Evolutionary conservation across 768 basidiomycete genomes (phyloP), one percentile per base, ranked within the genome.

Genomic region (Russula compacta): DNA sequence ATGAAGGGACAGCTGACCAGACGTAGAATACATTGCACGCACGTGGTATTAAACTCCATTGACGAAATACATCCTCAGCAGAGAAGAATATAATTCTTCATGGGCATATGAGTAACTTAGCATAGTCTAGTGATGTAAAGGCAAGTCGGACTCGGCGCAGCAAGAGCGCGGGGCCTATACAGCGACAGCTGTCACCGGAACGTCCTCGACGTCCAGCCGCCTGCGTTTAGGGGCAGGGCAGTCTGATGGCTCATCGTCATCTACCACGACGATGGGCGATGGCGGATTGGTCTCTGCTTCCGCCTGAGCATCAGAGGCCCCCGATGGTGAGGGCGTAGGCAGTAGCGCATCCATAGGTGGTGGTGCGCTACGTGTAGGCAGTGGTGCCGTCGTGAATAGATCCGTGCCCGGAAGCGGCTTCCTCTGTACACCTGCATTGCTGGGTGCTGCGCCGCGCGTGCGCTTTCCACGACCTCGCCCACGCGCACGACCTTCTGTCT

Each of bases 181-280:
- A 38, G 53, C 49, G 32, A 64, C 63, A 35, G 56, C 53, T 19
- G 58, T 43, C 12, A 38, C 56, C 10, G 56, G 39, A 24, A 43
- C 35, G 24, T 48, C 61, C 52, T 61, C 55, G 8, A 63, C 65
- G 29, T 66, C 71, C 42, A 78, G 63, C 57, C 71, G 71, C 67
- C 86, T 78, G 64, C 80, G 80, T 73, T 87, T 89, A 55, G 74
- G 69, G 33, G 73, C 77, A 47, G 84, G 83, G 39, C 76, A 78
- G 19, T 48, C 82, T 78, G 42, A 80, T 78, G 38, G 66, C 63
- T 65, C 81, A 56, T 86, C 85, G 61, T 87, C 75, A 40, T 74
- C 85, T 36, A 84, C 75, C 48, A 84, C 73, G 44, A 87, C 74
- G 38, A 84, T 79, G n/a, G 84, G 81, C 10, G 83, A 78, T 17